Conservation (phyloP, 1,284 basidiomycete genomes). For the Ustilago tritici region DNA sequence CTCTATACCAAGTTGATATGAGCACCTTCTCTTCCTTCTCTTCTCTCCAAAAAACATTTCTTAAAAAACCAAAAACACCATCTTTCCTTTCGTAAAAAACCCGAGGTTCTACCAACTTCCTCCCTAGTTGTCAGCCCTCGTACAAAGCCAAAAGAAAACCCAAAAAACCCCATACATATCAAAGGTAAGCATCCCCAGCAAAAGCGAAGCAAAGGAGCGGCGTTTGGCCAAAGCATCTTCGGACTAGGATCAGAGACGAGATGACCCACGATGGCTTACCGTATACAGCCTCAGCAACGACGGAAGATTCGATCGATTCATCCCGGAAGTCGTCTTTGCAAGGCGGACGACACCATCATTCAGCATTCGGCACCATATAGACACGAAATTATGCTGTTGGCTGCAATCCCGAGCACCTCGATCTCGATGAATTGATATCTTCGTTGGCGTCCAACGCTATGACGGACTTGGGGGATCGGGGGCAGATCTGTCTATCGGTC, state of each 20-base stretch:
- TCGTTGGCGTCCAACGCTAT: no score
- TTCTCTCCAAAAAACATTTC: conserved; percentile 42
- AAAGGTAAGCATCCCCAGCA: conserved; percentile 25
- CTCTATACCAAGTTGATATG: conserved; percentile 10
- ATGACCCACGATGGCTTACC: no score
- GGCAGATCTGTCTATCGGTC: no score
- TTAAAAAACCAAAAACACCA: conserved; percentile 52
- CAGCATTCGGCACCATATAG: background rate
- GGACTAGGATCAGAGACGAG: background rate
- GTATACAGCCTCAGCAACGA: no score
- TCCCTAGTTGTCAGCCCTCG: conserved; percentile 34
- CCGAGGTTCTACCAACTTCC: conserved; percentile 41
- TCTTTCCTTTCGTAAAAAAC: conserved; percentile 33
- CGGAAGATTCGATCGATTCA: no score
- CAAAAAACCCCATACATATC: conserved; percentile 37
- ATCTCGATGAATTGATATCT: background rate
- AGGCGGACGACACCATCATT: background rate
- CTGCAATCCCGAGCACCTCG: background rate
- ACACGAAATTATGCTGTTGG: background rate
- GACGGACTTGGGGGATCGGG: no score
- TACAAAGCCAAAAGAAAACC: conserved; percentile 41
- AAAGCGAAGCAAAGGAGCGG: background rate
- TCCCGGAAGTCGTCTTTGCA: no score
- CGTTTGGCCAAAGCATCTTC: background rate
- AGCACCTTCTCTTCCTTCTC: conserved; percentile 35